These are phyloP conservation scores for Aspergillus flavus DNA, from an alignment of 2,329 filamentous ascomycete genomes.

Conservation along the genomic window DNA sequence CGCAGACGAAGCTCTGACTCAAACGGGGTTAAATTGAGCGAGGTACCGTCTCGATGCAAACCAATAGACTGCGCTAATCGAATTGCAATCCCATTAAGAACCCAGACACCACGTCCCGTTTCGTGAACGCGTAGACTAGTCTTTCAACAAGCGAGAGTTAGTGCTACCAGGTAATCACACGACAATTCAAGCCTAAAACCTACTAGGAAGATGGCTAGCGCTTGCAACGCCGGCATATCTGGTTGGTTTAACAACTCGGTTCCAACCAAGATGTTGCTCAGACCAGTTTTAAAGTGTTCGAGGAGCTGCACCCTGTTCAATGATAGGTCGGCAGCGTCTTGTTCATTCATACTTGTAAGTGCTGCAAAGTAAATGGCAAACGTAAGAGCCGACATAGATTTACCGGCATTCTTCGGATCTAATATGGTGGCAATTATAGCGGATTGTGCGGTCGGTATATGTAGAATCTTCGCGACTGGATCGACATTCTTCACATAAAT, in stretches of 20 bases:
- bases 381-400: neutral
- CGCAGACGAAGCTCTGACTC: neutral
- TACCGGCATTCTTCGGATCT: neutral
- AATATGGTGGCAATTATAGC: slow-evolving; percentile 1
- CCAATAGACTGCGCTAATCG: neutral
- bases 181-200: neutral
- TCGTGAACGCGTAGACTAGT: slow-evolving; percentile 5
- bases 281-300: neutral
- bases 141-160: neutral
- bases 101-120: neutral
- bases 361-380: slow-evolving; percentile 7
- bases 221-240: neutral
- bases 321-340: neutral
- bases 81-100: neutral
- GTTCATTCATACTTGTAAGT: neutral
- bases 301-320: neutral
- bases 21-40: neutral
- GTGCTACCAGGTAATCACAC: too few species aligned
- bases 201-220: neutral
- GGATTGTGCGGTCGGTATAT: slow-evolving; percentile 1
- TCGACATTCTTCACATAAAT: slow-evolving; percentile 1
- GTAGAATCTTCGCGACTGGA: slow-evolving; percentile 1
- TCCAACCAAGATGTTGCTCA: neutral
- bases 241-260: neutral
- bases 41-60: neutral